phyloP scores from a whole-genome alignment of 257 asterid genomes.

The Fraxinus cuspidata region DNA sequence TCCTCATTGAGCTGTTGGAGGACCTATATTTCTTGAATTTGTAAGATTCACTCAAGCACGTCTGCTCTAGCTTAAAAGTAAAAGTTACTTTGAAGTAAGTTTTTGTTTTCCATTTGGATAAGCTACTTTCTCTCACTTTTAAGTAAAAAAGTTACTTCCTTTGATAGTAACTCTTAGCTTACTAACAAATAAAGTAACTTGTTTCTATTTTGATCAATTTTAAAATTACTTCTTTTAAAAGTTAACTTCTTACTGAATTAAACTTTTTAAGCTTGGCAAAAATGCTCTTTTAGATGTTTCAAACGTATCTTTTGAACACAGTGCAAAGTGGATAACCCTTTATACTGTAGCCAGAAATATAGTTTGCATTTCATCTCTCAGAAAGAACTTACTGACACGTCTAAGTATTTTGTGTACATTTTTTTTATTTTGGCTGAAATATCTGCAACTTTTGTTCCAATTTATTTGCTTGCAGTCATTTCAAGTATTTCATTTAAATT shows the following conservation, averaged over 20 bases:
- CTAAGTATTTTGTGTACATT: background rate
- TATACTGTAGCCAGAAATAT: too few species aligned
- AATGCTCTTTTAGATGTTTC: background rate
- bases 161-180: too few species aligned
- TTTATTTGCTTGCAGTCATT: background rate
- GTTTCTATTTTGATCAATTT: background rate
- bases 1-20: background rate
- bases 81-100: background rate
- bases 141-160: too few species aligned
- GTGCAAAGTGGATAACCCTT: background rate
- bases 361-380: background rate
- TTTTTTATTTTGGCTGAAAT: background rate
- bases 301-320: background rate
- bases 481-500: background rate
- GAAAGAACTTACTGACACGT: background rate
- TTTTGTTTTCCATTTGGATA: background rate
- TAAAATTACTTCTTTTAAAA: background rate
- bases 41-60: background rate
- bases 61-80: background rate
- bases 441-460: background rate
- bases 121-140: too few species aligned
- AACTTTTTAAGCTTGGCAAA: background rate
- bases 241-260: too few species aligned
- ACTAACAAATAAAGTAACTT: too few species aligned
- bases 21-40: background rate